Evolutionary conservation across 148 eudicot genomes (phyloP).

Genomic region (Limonium bicolor): DNA sequence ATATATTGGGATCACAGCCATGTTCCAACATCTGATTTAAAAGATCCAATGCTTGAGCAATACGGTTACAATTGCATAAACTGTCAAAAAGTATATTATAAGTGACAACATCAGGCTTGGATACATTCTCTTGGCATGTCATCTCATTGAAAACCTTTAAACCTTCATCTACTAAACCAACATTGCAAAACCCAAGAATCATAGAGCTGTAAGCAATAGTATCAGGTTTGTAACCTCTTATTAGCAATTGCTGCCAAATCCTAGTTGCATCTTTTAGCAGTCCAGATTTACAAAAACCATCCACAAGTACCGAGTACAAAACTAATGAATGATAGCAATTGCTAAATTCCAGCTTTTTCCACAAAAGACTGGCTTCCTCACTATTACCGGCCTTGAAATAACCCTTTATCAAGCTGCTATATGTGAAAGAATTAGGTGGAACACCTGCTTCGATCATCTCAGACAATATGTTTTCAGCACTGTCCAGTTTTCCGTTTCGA

Average conservation of each 20-base stretch:
- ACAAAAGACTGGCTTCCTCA: slow-evolving; percentile 45
- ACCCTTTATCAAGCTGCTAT: slow-evolving; percentile 74
- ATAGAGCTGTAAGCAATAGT: slow-evolving; percentile 67
- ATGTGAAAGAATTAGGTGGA: slow-evolving; percentile 63
- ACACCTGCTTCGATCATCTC: slow-evolving; percentile 48
- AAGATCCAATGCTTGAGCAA: slow-evolving; percentile 64
- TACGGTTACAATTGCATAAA: slow-evolving; percentile 35
- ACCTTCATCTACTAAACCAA: slow-evolving; percentile 56
- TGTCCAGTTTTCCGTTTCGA: slow-evolving; percentile 37
- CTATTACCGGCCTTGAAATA: slow-evolving; percentile 46
- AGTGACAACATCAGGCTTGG: slow-evolving; percentile 67
- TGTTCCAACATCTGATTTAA: slow-evolving; percentile 58
- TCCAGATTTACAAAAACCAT: slow-evolving; percentile 56
- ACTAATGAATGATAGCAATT: slow-evolving; percentile 28
- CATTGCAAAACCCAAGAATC: slow-evolving; percentile 73
- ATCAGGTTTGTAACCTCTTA: slow-evolving; percentile 54
- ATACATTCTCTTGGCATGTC: slow-evolving; percentile 33
- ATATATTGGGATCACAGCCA: slow-evolving; percentile 65
- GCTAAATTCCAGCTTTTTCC: slow-evolving; percentile 53
- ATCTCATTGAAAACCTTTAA: slow-evolving; percentile 57
- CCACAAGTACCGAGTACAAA: slow-evolving; percentile 61
- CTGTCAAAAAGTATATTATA: slow-evolving; percentile 63
- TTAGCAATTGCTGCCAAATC: slow-evolving; percentile 59
- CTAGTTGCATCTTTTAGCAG: slow-evolving; percentile 58
- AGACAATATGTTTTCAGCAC: slow-evolving; percentile 41